These are phyloP conservation scores for Pharnaceum exiguum DNA, from an alignment of 148 eudicot genomes.

Conservation along the genomic window DNA sequence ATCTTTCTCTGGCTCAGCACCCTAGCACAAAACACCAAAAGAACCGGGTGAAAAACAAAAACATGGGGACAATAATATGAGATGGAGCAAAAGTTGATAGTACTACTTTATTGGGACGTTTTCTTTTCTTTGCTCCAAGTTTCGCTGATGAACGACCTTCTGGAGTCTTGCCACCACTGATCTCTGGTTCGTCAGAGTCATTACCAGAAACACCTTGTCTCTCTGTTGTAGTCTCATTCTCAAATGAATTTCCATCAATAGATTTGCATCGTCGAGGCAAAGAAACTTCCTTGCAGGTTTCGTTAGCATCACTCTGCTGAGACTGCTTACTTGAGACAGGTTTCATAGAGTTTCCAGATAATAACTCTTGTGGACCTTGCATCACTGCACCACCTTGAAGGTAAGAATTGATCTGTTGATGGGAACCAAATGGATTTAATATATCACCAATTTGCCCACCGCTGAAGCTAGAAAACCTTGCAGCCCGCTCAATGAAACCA, in stretches of 20 bases:
- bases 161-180: slow-evolving; percentile 41
- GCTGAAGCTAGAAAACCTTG: slow-evolving; percentile 80
- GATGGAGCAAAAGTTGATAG: neutral
- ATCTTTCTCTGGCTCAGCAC: slow-evolving; percentile 39
- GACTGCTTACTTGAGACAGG: slow-evolving; percentile 28
- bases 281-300: slow-evolving; percentile 39
- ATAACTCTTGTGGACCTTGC: slow-evolving; percentile 42
- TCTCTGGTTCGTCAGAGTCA: slow-evolving; percentile 61
- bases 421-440: slow-evolving; percentile 49
- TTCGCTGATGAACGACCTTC: slow-evolving; percentile 48
- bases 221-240: slow-evolving; percentile 33
- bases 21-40: slow-evolving; percentile 33
- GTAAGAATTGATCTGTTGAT: slow-evolving; percentile 40
- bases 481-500: slow-evolving; percentile 92
- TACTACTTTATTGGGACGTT: slow-evolving; percentile 64
- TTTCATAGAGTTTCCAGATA: slow-evolving; percentile 29
- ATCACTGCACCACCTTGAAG: slow-evolving; percentile 29
- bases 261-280: slow-evolving; percentile 27
- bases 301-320: slow-evolving; percentile 31
- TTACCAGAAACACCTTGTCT: slow-evolving; percentile 45
- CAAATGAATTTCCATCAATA: slow-evolving; percentile 33
- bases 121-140: slow-evolving; percentile 63
- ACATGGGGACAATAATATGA: slow-evolving; percentile 2
- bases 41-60: neutral
- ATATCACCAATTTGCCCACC: slow-evolving; percentile 61